These are phyloP conservation scores for Spizellomyces sp. DNA, from an alignment of 192 early-diverging fungal genomes.

Conservation along the genomic window DNA sequence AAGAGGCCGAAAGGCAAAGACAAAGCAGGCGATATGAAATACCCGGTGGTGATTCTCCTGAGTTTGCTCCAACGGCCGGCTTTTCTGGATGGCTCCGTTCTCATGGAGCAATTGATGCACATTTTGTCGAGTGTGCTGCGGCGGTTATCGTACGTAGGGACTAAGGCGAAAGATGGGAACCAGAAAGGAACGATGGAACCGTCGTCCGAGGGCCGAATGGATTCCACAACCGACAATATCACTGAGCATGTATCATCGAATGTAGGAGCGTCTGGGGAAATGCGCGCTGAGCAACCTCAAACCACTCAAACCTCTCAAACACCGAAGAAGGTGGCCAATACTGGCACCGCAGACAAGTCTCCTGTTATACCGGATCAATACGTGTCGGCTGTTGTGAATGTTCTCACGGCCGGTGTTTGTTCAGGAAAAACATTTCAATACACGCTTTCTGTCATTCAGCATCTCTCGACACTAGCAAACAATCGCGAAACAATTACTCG, in stretches of 20 bases:
- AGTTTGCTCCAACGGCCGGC: conserved; percentile 80
- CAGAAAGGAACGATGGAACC: neutral
- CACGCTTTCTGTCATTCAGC: conserved; percentile 86
- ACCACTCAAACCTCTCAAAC: conserved; percentile 13
- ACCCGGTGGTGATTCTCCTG: conserved; percentile 75
- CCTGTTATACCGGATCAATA: conserved; percentile 83
- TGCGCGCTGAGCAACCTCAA: neutral
- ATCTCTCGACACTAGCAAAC: conserved; percentile 67
- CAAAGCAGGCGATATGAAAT: conserved; percentile 34
- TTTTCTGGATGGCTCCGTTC: conserved; percentile 73
- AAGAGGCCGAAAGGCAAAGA: conserved; percentile 64
- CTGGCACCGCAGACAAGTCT: conserved; percentile 55
- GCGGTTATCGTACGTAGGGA: conserved; percentile 58
- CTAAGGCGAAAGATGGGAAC: conserved; percentile 12
- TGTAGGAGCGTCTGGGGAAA: neutral
- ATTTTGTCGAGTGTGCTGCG: conserved; percentile 79
- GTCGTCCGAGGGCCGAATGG: neutral
- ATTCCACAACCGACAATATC: neutral
- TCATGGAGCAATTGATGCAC: conserved; percentile 90
- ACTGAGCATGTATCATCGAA: neutral
- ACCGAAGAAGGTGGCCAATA: conserved; percentile 19
- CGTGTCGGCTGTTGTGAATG: conserved; percentile 84
- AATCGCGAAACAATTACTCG: conserved; percentile 70
- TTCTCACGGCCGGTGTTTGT: conserved; percentile 86
- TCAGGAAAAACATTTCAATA: conserved; percentile 94